Conservation (phyloP, 2,329 filamentous ascomycete species). For the Periconia sp. region DNA sequence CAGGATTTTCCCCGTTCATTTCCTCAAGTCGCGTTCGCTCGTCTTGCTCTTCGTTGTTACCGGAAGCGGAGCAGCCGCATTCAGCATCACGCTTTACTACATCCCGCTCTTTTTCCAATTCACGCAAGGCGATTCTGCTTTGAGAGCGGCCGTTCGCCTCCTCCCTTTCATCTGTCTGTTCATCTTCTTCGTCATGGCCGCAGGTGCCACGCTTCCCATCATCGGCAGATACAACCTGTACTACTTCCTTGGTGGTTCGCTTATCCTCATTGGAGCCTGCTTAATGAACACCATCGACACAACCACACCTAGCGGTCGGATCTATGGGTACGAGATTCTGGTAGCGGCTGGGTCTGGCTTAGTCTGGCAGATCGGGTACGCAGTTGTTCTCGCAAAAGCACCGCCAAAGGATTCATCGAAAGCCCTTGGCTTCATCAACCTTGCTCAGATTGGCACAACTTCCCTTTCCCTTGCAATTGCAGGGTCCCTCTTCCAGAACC, state of each 20-base stretch:
- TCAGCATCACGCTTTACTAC: conserved; percentile 34
- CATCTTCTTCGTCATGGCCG: neutral
- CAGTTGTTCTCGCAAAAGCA: conserved; percentile 6
- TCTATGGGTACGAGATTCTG: conserved; percentile 8
- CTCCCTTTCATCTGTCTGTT: conserved; percentile 21
- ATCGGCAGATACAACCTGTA: neutral
- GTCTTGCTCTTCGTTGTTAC: conserved; percentile 2
- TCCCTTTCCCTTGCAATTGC: conserved; percentile 10
- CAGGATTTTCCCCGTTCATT: conserved; percentile 53
- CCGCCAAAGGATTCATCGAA: conserved; percentile 2
- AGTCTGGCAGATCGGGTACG: conserved; percentile 5
- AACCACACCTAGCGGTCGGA: neutral
- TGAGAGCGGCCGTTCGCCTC: conserved; percentile 19
- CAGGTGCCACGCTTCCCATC: neutral
- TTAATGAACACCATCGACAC: neutral
- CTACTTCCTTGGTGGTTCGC: neutral
- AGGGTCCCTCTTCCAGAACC: conserved; percentile 9
- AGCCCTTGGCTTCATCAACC: conserved; percentile 10
- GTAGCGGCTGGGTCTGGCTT: conserved; percentile 4
- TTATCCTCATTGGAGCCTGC: neutral
- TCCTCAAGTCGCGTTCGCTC: conserved; percentile 33
- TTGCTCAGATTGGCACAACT: conserved; percentile 10
- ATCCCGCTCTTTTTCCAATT: conserved; percentile 29
- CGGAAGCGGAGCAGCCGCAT: conserved; percentile 21
- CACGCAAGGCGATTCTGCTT: conserved; percentile 10